Evolutionary conservation across 129 eudicot species (phyloP), one percentile per base, ranked within the genome.

Genomic region (Chrysanthemum makinoi): DNA sequence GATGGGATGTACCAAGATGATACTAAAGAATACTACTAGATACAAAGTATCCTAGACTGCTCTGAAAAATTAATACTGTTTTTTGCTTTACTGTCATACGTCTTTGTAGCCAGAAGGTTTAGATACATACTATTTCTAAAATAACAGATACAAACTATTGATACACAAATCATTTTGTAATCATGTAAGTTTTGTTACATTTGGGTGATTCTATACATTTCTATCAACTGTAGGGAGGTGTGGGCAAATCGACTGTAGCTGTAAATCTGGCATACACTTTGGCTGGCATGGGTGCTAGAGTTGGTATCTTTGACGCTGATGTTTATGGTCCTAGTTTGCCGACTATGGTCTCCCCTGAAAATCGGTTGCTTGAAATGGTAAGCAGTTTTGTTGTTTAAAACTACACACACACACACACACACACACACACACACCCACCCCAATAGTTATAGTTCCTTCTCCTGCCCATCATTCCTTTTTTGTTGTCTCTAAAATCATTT

Each of bases 261-360:
- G 99, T 95, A 66, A 95, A 95, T 66, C 91, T 95, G 53, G 99
- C 99, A 66, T 95, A 90, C 77, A 95, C 99, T 63, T 87, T 95
- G 86, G 99, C 97, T 66, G 99, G 94, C 43, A 95, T 95, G 99
- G 99, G 99, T 69, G 99, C 99, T 19, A 81, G 99, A 86, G 97
- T 95, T 80, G 99, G 99, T 70, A 90, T 95, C 47, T 95, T 95
- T 74, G 99, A 95, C 73, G 99, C 99, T 63, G 99, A 95, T 83
- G 99, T 95, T 47, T 95, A 95, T 84, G 99, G 97, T 66, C 99
- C 99, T 48, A 95, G 99, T 74, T 86, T 95, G 79, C 99, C 99
- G 18, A 95, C 99, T 46, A 95, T 95, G 99, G 99, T 90, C 64
- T 90, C 97, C 72, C 99, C 97, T 47, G 97, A 95, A 86, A 87